Base-by-base conservation (phyloP, 176 grass and related monocot species). In the Pontederia paniculata region DNA sequence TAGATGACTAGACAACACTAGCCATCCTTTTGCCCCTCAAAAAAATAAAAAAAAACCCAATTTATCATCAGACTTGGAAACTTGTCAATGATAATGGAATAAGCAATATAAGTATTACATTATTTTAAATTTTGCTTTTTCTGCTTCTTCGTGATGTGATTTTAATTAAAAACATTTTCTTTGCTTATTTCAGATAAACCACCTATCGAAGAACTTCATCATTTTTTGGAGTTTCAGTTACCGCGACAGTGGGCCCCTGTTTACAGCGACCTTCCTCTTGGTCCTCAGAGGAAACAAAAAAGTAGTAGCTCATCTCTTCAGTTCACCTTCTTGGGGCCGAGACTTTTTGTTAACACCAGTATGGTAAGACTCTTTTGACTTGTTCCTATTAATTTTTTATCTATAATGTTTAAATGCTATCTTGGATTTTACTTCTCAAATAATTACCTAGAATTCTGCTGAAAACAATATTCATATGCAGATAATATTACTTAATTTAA, bases 191-290 rank as follows among this genome's bases (percentile, higher is more conserved):
- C 74, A 97, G 93, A 97, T 77, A 97, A 97, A 73, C 93, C 93
- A 4, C 86, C 74, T 58, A 72, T 97, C 14, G 80, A 84, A 77
- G 93, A 97, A 63, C 74, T 97, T 45, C 86, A 90, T 58, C 86
- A 97, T 41, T 97, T 97, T 75, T 69, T 97, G 71, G 93, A 97
- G 77, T 97, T 97, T 58, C 93, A 97, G 70, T 77, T 97, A 74
- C 86, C 86, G 66, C 84, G 86, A 60, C 93, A 97, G 53, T 97
- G 93, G 93, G 93, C 93, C 20, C 93, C 93, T 71, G 83, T 97
- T 62, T 90, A 97, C 16, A 72, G 80, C 54, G 93, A 97, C 55
- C 77, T 97, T 8, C 83, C 93, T 54, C 80, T 97, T 50, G 93
- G 93, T 51, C 93, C 86, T 73, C 93, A 97, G 62, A 76, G 74